Conservation (phyloP, 805 yeast genomes). For the Sugiyamaella marilandica region DNA sequence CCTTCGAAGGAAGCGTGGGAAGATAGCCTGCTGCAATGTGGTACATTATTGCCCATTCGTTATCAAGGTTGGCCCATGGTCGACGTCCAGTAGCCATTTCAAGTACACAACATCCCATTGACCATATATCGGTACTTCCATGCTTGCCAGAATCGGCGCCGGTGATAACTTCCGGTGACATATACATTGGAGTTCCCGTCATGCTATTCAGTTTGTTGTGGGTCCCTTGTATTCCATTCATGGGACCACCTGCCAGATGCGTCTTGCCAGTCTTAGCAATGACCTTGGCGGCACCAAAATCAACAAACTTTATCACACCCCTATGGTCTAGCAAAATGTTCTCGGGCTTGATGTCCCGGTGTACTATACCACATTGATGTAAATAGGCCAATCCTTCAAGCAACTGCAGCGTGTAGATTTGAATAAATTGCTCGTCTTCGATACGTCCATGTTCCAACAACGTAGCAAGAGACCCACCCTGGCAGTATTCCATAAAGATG, state of each 20-base stretch:
- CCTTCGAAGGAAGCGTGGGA: slow-evolving; percentile 77
- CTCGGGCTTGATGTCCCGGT: slow-evolving; percentile 94
- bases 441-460: slow-evolving; percentile 86
- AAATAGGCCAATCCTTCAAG: slow-evolving; percentile 92
- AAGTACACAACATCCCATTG: slow-evolving; percentile 89
- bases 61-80: slow-evolving; percentile 95
- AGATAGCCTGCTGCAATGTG: slow-evolving; percentile 93
- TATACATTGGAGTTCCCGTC: slow-evolving; percentile 98
- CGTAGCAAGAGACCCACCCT: slow-evolving; percentile 87
- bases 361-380: slow-evolving; percentile 93
- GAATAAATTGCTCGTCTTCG: slow-evolving; percentile 90
- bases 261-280: slow-evolving; percentile 37
- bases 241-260: slow-evolving; percentile 15
- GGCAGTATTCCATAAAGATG: slow-evolving; percentile 96
- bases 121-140: slow-evolving; percentile 88
- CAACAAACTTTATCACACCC: slow-evolving; percentile 93
- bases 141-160: slow-evolving; percentile 58
- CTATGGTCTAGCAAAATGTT: slow-evolving; percentile 83
- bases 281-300: slow-evolving; percentile 96
- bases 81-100: slow-evolving; percentile 96
- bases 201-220: slow-evolving; percentile 41
- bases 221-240: slow-evolving; percentile 8
- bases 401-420: slow-evolving; percentile 85
- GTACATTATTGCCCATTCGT: slow-evolving; percentile 98
- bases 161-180: slow-evolving; percentile 95